These are phyloP conservation scores for Chrysosporium keratinophilum DNA, from an alignment of 2,329 filamentous ascomycete species.

Conservation along the genomic window DNA sequence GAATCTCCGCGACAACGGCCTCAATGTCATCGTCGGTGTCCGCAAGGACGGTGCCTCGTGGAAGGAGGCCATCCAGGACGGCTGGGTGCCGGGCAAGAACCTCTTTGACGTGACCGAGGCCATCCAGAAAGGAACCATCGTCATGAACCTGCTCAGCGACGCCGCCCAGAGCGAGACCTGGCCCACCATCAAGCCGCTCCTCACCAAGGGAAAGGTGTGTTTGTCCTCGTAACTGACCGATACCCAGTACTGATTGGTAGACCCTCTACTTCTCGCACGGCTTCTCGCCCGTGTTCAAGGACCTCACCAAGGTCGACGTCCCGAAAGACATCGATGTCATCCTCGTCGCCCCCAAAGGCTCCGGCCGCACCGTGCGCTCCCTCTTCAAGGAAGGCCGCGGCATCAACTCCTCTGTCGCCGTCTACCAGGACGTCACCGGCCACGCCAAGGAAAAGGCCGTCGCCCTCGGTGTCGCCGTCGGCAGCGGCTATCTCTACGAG, in stretches of 20 bases:
- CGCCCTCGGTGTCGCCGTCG: conserved; percentile 92
- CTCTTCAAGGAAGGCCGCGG: conserved; percentile 98
- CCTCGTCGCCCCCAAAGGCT: conserved; percentile 98
- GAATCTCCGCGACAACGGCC: conserved; percentile 98
- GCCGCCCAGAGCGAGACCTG: conserved; percentile 98
- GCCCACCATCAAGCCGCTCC: conserved; percentile 94
- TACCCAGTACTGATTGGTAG: conserved; percentile 41
- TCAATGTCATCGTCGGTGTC: conserved; percentile 98
- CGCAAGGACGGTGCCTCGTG: conserved; percentile 97
- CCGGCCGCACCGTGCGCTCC: conserved; percentile 93
- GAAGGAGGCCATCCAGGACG: conserved; percentile 94
- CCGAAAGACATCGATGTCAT: conserved; percentile 96
- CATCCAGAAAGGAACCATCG: conserved; percentile 80
- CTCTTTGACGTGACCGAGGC: conserved; percentile 97
- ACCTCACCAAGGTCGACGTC: conserved; percentile 96
- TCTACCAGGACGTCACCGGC: conserved; percentile 96
- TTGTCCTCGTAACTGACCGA: no score
- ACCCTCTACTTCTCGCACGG: conserved; percentile 99
- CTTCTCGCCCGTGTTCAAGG: conserved; percentile 99
- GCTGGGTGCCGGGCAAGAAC: conserved; percentile 97
- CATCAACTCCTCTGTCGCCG: conserved; percentile 98
- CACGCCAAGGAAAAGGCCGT: conserved; percentile 97
- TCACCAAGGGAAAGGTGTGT: conserved; percentile 94
- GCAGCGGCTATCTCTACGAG: conserved; percentile 98
- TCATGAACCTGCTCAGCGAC: conserved; percentile 99